phyloP scores from a whole-genome alignment of 192 early-diverging fungal species.

The Coemansia sp. region DNA sequence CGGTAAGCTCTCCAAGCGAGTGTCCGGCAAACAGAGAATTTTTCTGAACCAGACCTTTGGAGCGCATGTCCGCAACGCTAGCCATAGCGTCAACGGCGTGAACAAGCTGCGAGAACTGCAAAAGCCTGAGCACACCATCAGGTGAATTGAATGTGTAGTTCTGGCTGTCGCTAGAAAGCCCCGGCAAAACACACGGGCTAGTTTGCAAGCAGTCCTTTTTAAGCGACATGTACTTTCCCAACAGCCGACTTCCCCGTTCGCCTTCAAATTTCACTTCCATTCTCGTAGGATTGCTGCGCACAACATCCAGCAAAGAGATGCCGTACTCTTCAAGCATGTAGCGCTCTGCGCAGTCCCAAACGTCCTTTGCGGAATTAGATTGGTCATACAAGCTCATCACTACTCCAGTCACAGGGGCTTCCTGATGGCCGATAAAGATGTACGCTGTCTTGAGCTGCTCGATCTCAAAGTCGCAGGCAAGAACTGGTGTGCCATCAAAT shows the following conservation, averaged over 20 bases:
- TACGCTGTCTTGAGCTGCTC: slow-evolving; percentile 87
- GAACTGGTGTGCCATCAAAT: slow-evolving; percentile 58
- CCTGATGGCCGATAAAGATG: slow-evolving; percentile 88
- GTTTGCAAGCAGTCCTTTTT: slow-evolving; percentile 27
- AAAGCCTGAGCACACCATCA: slow-evolving; percentile 84
- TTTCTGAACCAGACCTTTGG: slow-evolving; percentile 74
- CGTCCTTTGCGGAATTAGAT: slow-evolving; percentile 72
- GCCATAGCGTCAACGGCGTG: slow-evolving; percentile 86
- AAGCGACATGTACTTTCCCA: neutral
- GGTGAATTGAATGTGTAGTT: slow-evolving; percentile 54
- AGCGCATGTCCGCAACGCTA: slow-evolving; percentile 81
- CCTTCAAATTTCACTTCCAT: slow-evolving; percentile 30
- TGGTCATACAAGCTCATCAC: slow-evolving; percentile 91
- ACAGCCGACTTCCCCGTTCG: neutral
- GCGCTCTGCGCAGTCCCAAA: slow-evolving; percentile 88
- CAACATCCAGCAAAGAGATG: slow-evolving; percentile 87
- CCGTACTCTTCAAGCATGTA: slow-evolving; percentile 84
- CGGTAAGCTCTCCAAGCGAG: slow-evolving; percentile 89
- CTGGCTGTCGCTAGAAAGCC: neutral
- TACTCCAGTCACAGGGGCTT: slow-evolving; percentile 90
- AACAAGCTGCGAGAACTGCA: slow-evolving; percentile 91
- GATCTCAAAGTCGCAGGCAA: slow-evolving; percentile 80
- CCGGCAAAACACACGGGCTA: neutral
- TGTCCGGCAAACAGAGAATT: slow-evolving; percentile 89
- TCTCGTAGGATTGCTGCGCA: slow-evolving; percentile 74